Percentiles rank a stretch among this genome's conserved stretches.
phyloP scores from a whole-genome alignment of 2,329 filamentous ascomycete species.

The Nothophoma quercina region DNA sequence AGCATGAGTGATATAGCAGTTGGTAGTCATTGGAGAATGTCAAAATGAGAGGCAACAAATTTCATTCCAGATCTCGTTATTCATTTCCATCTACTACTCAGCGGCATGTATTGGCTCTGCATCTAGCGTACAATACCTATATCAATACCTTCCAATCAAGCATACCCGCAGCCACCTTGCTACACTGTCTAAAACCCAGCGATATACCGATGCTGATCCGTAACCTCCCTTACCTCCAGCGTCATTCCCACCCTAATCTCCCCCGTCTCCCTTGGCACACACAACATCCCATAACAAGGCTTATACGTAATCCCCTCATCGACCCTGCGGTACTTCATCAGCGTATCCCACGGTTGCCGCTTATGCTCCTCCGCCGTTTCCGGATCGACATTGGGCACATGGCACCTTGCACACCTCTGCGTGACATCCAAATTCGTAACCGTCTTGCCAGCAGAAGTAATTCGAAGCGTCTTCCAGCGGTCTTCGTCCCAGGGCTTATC shows the following conservation, averaged over 20 bases:
- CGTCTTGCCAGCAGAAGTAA: conserved; percentile 34
- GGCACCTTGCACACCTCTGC: conserved; percentile 66
- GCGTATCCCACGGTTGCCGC: conserved; percentile 67
- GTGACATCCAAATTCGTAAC: conserved; percentile 61
- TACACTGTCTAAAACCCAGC: conserved; percentile 36
- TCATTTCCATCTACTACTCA: not conserved
- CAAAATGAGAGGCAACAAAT: too few relatives aligned
- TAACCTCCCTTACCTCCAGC: conserved; percentile 66
- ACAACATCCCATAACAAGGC: conserved; percentile 73
- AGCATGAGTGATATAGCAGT: not conserved
- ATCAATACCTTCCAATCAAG: too few relatives aligned
- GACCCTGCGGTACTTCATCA: conserved; percentile 67
- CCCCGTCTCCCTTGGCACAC: conserved; percentile 66
- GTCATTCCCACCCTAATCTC: conserved; percentile 64
- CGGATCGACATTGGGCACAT: conserved; percentile 71
- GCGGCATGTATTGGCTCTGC: not conserved
- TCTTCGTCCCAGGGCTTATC: conserved; percentile 68
- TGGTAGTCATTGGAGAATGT: too few relatives aligned
- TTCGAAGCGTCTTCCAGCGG: conserved; percentile 66
- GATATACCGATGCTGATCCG: conserved; percentile 64
- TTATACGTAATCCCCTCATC: conserved; percentile 69
- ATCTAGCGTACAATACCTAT: too few relatives aligned
- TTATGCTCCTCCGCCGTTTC: conserved; percentile 66
- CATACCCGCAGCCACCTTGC: not conserved
- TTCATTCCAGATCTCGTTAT: not conserved